A percentile compares a stretch with the other conserved stretches of the same genome.
These are phyloP conservation scores for Boletus rubropictus DNA, from an alignment of 768 basidiomycete genomes.

Conservation along the genomic window DNA sequence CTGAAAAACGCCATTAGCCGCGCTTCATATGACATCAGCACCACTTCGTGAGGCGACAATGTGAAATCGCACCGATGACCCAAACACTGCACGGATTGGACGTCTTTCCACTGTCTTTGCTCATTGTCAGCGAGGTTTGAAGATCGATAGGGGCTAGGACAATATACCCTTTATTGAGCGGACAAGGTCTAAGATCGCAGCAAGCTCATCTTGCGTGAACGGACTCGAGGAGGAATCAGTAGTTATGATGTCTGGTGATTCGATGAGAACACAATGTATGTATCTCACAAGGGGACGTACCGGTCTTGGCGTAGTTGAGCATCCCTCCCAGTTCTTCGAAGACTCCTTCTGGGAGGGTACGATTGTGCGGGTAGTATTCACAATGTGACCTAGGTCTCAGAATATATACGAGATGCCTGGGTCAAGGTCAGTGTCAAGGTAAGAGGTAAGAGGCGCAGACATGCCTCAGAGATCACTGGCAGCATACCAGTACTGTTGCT, in stretches of 20 bases:
- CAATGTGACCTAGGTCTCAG: conserved; percentile 13
- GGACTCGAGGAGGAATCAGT: conserved; percentile 16
- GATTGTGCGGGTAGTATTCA: conserved; percentile 12
- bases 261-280: background rate
- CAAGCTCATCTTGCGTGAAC: conserved; percentile 14
- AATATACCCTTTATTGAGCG: conserved; percentile 10
- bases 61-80: conserved; percentile 8
- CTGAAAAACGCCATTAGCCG: conserved; percentile 12
- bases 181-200: conserved; percentile 10
- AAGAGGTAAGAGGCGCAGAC: background rate
- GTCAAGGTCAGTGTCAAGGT: background rate
- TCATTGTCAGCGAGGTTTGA: background rate
- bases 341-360: conserved; percentile 1
- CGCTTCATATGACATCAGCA: conserved; percentile 5
- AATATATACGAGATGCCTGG: background rate
- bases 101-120: background rate
- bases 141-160: background rate
- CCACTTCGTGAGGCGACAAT: background rate
- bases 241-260: conserved; percentile 10
- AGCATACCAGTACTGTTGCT: conserved; percentile 13
- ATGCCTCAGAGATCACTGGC: background rate
- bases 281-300: conserved; percentile 1
- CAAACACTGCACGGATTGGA: conserved; percentile 5
- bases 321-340: conserved; percentile 12
- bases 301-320: conserved; percentile 13